phyloP scores from a whole-genome alignment of 345 rosid species.

The Gossypium longicalyx region DNA sequence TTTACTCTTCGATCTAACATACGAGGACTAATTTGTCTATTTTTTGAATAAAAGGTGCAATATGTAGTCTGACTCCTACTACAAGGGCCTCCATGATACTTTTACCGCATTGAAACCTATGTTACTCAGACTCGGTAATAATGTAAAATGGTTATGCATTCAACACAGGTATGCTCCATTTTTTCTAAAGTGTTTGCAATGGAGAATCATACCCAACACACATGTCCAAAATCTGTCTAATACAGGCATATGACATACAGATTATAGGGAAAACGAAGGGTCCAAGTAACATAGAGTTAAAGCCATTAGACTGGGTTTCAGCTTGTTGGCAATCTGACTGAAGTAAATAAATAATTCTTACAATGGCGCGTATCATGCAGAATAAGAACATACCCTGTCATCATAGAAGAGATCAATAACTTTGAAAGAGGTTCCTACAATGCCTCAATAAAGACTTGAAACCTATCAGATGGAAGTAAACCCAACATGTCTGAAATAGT shows the following conservation, averaged over 20 bases:
- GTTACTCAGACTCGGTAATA: no score
- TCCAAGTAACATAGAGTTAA: background rate
- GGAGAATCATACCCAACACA: no score
- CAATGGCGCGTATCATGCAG: background rate
- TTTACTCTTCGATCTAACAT: no score
- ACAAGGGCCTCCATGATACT: no score
- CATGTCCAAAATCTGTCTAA: no score
- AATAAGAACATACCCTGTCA: conserved; percentile 78
- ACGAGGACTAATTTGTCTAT: no score
- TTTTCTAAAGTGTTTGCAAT: no score
- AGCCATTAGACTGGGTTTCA: background rate
- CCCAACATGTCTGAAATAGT: conserved; percentile 97
- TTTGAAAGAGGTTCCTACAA: conserved; percentile 91
- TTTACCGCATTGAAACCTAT: no score
- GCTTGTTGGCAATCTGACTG: background rate
- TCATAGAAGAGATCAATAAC: conserved; percentile 86
- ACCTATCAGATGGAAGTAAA: conserved; percentile 88
- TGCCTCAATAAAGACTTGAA: conserved; percentile 82
- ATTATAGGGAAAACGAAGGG: background rate
- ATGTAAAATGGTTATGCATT: no score
- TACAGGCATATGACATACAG: background rate
- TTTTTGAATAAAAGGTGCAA: no score
- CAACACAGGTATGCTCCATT: no score
- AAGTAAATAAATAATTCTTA: background rate
- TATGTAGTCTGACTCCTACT: no score